phyloP scores from a whole-genome alignment of 257 asterid genomes.

The Forsythia viridissima region DNA sequence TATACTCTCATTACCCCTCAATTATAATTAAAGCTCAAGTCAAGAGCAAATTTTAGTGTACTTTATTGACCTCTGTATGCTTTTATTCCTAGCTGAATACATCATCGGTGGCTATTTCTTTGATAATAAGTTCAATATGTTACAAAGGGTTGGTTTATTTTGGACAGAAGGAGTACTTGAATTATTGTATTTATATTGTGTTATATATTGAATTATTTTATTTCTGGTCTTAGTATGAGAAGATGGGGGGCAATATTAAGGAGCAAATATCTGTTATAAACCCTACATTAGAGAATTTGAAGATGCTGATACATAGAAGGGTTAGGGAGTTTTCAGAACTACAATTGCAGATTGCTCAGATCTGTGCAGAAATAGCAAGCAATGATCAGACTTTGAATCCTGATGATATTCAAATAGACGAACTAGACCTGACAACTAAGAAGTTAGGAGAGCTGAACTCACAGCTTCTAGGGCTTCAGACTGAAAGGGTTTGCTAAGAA shows the following conservation, averaged over 20 bases:
- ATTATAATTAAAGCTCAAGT: background rate
- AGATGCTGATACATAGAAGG: slow-evolving; percentile 57
- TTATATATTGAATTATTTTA: slow-evolving; percentile 15
- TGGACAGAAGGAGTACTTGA: background rate
- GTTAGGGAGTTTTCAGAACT: slow-evolving; percentile 55
- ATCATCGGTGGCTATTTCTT: background rate
- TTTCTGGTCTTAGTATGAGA: slow-evolving; percentile 36
- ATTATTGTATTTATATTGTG: background rate
- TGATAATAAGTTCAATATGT: background rate
- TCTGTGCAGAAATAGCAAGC: slow-evolving; percentile 74
- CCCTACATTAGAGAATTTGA: slow-evolving; percentile 58
- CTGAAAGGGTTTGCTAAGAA: slow-evolving; percentile 55
- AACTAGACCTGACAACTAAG: slow-evolving; percentile 60
- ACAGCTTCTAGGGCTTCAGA: slow-evolving; percentile 68
- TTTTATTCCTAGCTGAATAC: slow-evolving; percentile 1
- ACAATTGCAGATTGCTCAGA: slow-evolving; percentile 56
- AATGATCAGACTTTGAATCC: slow-evolving; percentile 38
- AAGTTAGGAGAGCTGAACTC: slow-evolving; percentile 57
- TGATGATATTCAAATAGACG: slow-evolving; percentile 49
- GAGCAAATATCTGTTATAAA: slow-evolving; percentile 48
- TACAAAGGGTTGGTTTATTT: background rate
- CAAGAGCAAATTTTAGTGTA: background rate
- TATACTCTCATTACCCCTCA: background rate
- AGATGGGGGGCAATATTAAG: slow-evolving; percentile 54
- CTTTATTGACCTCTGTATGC: background rate